These are phyloP conservation scores for Candida lessepsii DNA, from an alignment of 805 yeast species.

Conservation along the genomic window DNA sequence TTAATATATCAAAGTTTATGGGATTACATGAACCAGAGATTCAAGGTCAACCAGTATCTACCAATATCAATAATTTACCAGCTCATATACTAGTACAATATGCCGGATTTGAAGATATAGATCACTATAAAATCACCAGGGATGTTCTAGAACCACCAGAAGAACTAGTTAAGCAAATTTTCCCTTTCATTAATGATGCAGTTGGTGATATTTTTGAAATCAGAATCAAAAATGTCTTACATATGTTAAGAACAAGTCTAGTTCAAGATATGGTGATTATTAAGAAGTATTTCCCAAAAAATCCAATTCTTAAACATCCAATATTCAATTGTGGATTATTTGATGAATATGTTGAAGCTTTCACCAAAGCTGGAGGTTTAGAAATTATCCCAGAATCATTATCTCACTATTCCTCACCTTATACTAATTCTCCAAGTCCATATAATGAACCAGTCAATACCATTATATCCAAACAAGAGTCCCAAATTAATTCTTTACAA, in stretches of 20 bases:
- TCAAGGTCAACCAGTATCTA: conserved; percentile 11
- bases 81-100: conserved; percentile 15
- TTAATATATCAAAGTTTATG: conserved; percentile 20
- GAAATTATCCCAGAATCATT: not conserved
- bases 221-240: conserved; percentile 17
- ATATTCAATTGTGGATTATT: conserved; percentile 22
- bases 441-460: too few species aligned
- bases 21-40: conserved; percentile 15
- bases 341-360: conserved; percentile 15
- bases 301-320: conserved; percentile 24
- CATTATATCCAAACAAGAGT: conserved; percentile 9
- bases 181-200: conserved; percentile 25
- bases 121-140: conserved; percentile 20
- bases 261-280: conserved; percentile 33
- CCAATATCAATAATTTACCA: conserved; percentile 15
- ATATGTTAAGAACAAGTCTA: conserved; percentile 21
- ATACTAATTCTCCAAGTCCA: conserved; percentile 7
- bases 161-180: conserved; percentile 24
- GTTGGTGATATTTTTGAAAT: conserved; percentile 11
- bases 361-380: conserved; percentile 11
- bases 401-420: not conserved
- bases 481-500: conserved; percentile 14
- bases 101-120: conserved; percentile 24
- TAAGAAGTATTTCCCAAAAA: conserved; percentile 21
- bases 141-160: conserved; percentile 24